Evolutionary conservation across 352 stramenopile genomes (phyloP).

Genomic region (Globisporangium nagaii): DNA sequence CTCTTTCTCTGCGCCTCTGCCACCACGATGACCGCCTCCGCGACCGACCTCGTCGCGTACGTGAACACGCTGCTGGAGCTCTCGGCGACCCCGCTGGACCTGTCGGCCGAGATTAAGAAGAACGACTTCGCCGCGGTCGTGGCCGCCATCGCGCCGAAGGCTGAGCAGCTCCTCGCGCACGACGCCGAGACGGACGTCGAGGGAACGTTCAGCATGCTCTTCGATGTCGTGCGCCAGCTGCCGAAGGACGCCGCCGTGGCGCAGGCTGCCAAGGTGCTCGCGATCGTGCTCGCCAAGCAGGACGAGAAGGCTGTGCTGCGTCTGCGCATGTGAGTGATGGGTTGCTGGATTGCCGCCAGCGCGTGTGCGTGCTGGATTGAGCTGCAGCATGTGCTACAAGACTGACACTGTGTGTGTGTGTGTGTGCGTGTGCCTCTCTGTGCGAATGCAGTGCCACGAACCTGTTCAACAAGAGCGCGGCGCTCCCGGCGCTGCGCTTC

Average conservation of each 20-base stretch:
- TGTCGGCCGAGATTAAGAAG: slow-evolving; percentile 62
- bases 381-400: no score
- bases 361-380: no score
- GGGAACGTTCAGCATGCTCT: slow-evolving; percentile 60
- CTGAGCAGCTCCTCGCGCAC: slow-evolving; percentile 52
- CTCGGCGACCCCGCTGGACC: slow-evolving; percentile 25
- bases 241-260: slow-evolving; percentile 19
- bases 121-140: slow-evolving; percentile 44
- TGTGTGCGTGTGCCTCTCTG: not conserved
- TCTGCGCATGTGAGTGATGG: slow-evolving; percentile 57
- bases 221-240: slow-evolving; percentile 45
- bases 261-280: slow-evolving; percentile 43
- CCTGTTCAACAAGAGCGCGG: slow-evolving; percentile 71
- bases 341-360: no score
- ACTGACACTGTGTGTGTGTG: slow-evolving; percentile 1
- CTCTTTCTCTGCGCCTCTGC: not conserved
- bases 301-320: slow-evolving; percentile 63
- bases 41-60: slow-evolving; percentile 66
- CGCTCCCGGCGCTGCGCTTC: slow-evolving; percentile 58
- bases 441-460: slow-evolving; percentile 33
- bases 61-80: slow-evolving; percentile 73
- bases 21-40: slow-evolving; percentile 10
- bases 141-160: slow-evolving; percentile 38
- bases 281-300: slow-evolving; percentile 31
- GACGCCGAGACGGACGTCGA: slow-evolving; percentile 78